Conservation (phyloP, 192 early-diverging fungal species). For the Endogone sp. region DNA sequence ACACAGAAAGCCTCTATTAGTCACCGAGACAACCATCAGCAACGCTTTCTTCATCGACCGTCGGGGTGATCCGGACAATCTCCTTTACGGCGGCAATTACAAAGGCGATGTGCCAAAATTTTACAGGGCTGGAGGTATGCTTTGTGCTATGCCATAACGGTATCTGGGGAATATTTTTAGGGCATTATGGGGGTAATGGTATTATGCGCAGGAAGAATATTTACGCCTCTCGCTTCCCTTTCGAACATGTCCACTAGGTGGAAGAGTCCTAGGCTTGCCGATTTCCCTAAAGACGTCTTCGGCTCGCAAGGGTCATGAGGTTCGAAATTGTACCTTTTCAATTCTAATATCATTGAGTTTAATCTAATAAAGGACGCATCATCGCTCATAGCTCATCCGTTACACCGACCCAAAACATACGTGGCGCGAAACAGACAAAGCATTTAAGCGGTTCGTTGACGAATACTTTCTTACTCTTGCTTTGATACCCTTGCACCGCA, state of each 20-base stretch:
- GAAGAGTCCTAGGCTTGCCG: neutral
- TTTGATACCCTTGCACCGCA: neutral
- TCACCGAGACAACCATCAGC: neutral
- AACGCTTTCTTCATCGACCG: slow-evolving; percentile 21
- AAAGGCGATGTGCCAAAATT: slow-evolving; percentile 14
- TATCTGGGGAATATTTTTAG: neutral
- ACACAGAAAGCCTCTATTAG: neutral
- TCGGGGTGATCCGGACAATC: slow-evolving; percentile 23
- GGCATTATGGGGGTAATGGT: neutral
- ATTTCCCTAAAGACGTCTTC: too few relatives aligned
- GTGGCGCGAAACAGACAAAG: slow-evolving; percentile 22
- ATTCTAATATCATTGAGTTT: neutral
- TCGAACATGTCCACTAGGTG: slow-evolving; percentile 10
- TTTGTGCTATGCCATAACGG: neutral
- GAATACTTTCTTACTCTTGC: neutral
- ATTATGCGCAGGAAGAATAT: neutral
- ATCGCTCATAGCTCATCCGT: too few relatives aligned
- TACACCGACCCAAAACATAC: slow-evolving; percentile 17
- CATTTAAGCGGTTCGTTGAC: slow-evolving; percentile 16
- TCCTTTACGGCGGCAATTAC: slow-evolving; percentile 27
- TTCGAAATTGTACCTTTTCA: neutral
- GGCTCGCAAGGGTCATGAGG: neutral
- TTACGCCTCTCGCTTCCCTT: slow-evolving; percentile 11
- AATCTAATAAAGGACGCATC: too few relatives aligned
- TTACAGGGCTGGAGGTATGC: slow-evolving; percentile 29